These are phyloP conservation scores for Persicaria tinctoria DNA, from an alignment of 148 eudicot species.

Conservation along the genomic window DNA sequence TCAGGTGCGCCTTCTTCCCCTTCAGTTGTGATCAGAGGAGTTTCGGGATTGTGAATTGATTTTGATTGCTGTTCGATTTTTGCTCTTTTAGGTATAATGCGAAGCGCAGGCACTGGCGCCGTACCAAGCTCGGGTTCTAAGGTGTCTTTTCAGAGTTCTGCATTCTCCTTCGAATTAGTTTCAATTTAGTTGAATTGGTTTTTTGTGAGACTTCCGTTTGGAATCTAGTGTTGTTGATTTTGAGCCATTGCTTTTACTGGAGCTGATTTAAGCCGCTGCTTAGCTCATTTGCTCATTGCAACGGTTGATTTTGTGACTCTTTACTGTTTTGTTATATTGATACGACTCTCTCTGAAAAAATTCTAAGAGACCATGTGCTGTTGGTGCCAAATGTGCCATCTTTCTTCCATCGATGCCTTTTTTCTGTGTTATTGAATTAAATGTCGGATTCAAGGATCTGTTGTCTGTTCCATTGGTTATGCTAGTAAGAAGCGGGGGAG, in stretches of 20 bases:
- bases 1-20: not conserved
- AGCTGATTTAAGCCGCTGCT: not conserved
- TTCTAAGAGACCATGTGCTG: not conserved
- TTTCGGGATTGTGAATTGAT: not conserved
- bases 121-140: conserved; percentile 39
- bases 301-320: not conserved
- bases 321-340: not conserved
- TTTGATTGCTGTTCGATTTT: not conserved
- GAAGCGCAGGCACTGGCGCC: conserved; percentile 44
- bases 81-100: conserved; percentile 27
- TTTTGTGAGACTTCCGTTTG: conserved; percentile 6
- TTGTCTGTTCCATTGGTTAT: too few relatives aligned
- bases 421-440: too few relatives aligned
- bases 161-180: not conserved
- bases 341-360: not conserved
- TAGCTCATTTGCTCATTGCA: not conserved
- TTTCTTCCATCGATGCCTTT: too few relatives aligned
- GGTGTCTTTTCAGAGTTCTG: conserved; percentile 5
- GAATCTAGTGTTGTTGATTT: not conserved
- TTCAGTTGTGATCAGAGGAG: not conserved
- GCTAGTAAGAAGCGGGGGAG: too few relatives aligned
- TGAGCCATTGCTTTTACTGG: not conserved
- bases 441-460: too few relatives aligned
- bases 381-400: not conserved
- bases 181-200: not conserved